These are phyloP conservation scores for Triticum urartu DNA, from an alignment of 176 grass and related monocot genomes.

Conservation along the genomic window DNA sequence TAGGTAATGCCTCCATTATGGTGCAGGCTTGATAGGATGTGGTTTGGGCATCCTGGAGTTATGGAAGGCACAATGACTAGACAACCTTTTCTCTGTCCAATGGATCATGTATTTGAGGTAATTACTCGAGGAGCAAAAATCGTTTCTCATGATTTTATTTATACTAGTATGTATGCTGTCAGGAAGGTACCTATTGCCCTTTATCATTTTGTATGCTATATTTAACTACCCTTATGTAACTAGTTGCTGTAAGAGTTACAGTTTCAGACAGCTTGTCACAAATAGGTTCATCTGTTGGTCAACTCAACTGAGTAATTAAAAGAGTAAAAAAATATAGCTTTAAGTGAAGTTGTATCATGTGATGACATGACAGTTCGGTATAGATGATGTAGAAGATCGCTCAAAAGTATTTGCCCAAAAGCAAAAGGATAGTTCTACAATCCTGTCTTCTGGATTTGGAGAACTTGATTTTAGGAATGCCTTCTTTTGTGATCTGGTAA, in stretches of 20 bases:
- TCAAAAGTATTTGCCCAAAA: background rate
- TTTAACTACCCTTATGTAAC: background rate
- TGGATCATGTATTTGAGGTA: slow-evolving; percentile 99
- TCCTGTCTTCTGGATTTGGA: background rate
- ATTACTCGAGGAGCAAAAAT: background rate
- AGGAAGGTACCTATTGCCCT: background rate
- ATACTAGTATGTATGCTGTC: background rate
- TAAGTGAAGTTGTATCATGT: background rate
- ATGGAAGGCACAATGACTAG: slow-evolving; percentile 86
- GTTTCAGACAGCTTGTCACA: background rate
- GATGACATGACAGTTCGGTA: background rate
- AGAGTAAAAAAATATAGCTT: background rate
- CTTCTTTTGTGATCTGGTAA: background rate
- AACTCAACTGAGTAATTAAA: background rate
- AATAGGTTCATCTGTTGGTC: background rate
- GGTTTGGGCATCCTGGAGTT: slow-evolving; percentile 97
- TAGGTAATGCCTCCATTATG: slow-evolving; percentile 99
- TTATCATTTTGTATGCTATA: slow-evolving; percentile 17
- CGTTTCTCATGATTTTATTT: background rate
- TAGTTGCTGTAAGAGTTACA: background rate
- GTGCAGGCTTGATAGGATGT: slow-evolving; percentile 98
- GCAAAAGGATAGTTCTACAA: background rate
- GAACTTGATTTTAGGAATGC: background rate
- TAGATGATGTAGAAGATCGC: background rate
- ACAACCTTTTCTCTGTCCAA: slow-evolving; percentile 97